These are phyloP conservation scores for Exophiala sp. DNA, from an alignment of 2,329 filamentous ascomycete species.

Conservation along the genomic window DNA sequence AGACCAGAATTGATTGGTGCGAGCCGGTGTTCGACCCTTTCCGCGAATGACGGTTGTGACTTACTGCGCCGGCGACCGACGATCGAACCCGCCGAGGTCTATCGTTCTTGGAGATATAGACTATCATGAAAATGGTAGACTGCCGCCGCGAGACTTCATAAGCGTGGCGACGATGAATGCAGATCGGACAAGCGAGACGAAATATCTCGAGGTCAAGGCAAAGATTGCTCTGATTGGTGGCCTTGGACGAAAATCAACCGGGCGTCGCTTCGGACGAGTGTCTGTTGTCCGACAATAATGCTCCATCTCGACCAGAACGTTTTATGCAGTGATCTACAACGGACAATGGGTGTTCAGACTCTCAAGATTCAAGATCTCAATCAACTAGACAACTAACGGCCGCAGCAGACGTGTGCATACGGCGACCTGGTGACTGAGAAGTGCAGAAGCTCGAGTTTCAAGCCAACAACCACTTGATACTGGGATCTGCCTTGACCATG, in stretches of 20 bases:
- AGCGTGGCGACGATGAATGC: neutral
- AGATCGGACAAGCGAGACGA: neutral
- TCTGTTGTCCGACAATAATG: constrained; percentile 5
- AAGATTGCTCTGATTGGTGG: constrained; percentile 5
- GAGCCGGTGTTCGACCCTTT: neutral
- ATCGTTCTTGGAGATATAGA: neutral
- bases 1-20: constrained; percentile 17
- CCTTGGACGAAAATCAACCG: constrained; percentile 6
- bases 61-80: neutral
- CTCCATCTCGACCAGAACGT: neutral
- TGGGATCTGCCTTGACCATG: constrained; percentile 26
- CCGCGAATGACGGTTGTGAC: neutral
- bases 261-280: neutral
- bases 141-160: neutral
- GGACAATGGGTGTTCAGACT: no score
- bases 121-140: neutral
- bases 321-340: no score
- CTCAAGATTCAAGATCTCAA: neutral
- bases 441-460: constrained; percentile 3
- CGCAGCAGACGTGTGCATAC: no score
- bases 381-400: no score
- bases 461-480: constrained; percentile 11
- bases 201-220: neutral
- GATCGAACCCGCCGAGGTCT: neutral
- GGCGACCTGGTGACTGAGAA: neutral